Conservation (phyloP, 768 basidiomycete genomes). For the Calocybe indica region DNA sequence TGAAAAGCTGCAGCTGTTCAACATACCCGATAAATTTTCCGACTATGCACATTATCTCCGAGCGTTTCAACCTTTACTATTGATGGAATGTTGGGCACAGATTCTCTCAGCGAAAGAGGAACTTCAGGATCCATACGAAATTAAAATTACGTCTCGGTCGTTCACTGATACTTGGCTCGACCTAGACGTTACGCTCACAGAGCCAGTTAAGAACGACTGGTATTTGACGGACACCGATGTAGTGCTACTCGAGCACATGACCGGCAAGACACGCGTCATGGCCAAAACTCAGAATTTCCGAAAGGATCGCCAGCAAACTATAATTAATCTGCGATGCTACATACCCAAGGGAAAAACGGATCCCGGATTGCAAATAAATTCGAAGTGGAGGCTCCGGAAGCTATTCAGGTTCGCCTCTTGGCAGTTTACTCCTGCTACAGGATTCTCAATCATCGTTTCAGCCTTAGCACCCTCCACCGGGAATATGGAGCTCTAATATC, state of each 20-base stretch:
- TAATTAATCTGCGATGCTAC: slow-evolving; percentile 56
- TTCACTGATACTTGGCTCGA: slow-evolving; percentile 83
- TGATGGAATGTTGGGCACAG: slow-evolving; percentile 91
- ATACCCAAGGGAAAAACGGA: slow-evolving; percentile 29
- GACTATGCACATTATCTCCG: slow-evolving; percentile 62
- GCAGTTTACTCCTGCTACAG: neutral
- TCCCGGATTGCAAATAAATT: slow-evolving; percentile 56
- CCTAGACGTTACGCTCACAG: slow-evolving; percentile 59
- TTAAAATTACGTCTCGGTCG: slow-evolving; percentile 62
- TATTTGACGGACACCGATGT: slow-evolving; percentile 78
- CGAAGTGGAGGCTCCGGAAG: slow-evolving; percentile 72
- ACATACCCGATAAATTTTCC: slow-evolving; percentile 62
- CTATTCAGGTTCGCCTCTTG: slow-evolving; percentile 63
- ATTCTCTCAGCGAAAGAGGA: slow-evolving; percentile 75
- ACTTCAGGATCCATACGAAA: slow-evolving; percentile 42
- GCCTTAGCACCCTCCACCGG: slow-evolving; percentile 85
- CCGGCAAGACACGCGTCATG: slow-evolving; percentile 49
- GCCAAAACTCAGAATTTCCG: slow-evolving; percentile 51
- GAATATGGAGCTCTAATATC: slow-evolving; percentile 87
- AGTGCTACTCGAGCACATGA: slow-evolving; percentile 65
- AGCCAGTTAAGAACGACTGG: slow-evolving; percentile 62
- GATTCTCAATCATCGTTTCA: slow-evolving; percentile 24
- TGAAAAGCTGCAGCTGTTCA: slow-evolving; percentile 25
- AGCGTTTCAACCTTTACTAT: slow-evolving; percentile 79
- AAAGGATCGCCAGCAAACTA: slow-evolving; percentile 48